Percentiles rank a stretch among this genome's conserved stretches.
Evolutionary conservation across 495 filamentous ascomycete genomes (phyloP).

Genomic region (Extremus antarcticus): DNA sequence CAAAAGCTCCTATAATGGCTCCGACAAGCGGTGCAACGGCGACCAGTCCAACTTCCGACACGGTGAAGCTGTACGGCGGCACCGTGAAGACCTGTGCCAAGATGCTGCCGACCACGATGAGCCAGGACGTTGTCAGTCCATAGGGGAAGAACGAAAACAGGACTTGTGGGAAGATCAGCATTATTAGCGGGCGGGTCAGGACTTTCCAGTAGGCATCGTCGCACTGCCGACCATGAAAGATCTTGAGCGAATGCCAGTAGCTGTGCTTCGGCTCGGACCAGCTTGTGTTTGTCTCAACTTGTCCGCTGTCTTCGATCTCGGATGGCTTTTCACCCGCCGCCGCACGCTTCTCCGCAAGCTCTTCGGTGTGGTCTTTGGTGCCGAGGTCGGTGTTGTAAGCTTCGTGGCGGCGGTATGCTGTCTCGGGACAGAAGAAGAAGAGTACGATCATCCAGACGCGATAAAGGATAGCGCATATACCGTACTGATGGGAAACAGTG

Average conservation of each 20-base stretch:
- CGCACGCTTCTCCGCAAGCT: constrained; percentile 6
- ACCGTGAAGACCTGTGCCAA: constrained; percentile 39
- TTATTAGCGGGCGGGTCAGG: constrained; percentile 37
- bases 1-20: constrained; percentile 37
- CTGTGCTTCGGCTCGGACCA: constrained; percentile 21
- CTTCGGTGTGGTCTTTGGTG: constrained; percentile 7
- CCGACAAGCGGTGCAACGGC: constrained; percentile 39
- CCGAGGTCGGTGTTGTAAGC: constrained; percentile 14
- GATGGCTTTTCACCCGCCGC: neutral
- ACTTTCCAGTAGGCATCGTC: constrained; percentile 40
- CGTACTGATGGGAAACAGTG: constrained; percentile 16
- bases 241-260: constrained; percentile 23
- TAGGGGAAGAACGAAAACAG: constrained; percentile 43
- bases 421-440: constrained; percentile 43
- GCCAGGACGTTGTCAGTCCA: constrained; percentile 41
- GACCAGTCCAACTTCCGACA: constrained; percentile 40
- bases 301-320: neutral
- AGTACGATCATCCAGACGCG: constrained; percentile 37
- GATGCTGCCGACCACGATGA: constrained; percentile 42
- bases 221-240: constrained; percentile 33
- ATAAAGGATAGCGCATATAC: constrained; percentile 45
- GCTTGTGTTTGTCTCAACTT: constrained; percentile 2
- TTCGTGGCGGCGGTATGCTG: constrained; percentile 35
- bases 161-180: constrained; percentile 45
- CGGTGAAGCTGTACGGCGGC: constrained; percentile 43